Evolutionary conservation across 2,329 filamentous ascomycete genomes (phyloP).

Genomic region (Fusarium veterinarium): DNA sequence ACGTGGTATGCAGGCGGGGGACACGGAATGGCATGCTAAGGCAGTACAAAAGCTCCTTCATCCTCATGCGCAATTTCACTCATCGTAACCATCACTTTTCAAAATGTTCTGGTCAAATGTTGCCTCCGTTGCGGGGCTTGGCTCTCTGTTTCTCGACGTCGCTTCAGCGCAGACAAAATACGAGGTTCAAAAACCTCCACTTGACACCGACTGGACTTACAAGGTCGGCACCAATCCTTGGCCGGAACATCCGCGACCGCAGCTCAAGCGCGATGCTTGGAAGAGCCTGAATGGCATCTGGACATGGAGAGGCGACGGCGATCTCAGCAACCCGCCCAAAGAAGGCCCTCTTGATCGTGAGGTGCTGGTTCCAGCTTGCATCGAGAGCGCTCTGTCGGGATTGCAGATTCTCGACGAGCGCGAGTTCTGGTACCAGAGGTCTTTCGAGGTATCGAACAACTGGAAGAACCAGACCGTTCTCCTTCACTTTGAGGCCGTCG

Average conservation of each 20-base stretch:
- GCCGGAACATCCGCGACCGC: conserved; percentile 69
- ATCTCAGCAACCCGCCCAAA: conserved; percentile 9
- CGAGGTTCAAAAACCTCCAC: conserved; percentile 53
- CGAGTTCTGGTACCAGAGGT: conserved; percentile 61
- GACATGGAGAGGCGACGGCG: conserved; percentile 57
- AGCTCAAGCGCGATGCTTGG: conserved; percentile 65
- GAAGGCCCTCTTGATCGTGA: conserved; percentile 44
- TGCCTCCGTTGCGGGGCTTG: not conserved
- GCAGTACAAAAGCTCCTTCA: conserved; percentile 3
- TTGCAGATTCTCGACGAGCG: conserved; percentile 56
- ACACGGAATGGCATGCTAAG: not conserved
- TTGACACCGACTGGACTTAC: conserved; percentile 64
- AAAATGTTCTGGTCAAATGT: conserved; percentile 20
- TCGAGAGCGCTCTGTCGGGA: conserved; percentile 61
- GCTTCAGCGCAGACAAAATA: conserved; percentile 46
- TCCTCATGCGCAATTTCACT: not conserved
- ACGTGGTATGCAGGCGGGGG: conserved; percentile 10
- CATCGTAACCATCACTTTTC: not conserved
- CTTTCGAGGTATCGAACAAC: conserved; percentile 8
- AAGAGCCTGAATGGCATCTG: conserved; percentile 69
- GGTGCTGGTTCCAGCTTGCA: conserved; percentile 57
- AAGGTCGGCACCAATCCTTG: conserved; percentile 64
- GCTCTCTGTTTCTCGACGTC: not conserved
- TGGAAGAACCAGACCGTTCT: conserved; percentile 11
- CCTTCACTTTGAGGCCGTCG: conserved; percentile 32